Base-by-base conservation (phyloP, 2,329 filamentous ascomycete species). In the Phymatotrichopsis omnivora region DNA sequence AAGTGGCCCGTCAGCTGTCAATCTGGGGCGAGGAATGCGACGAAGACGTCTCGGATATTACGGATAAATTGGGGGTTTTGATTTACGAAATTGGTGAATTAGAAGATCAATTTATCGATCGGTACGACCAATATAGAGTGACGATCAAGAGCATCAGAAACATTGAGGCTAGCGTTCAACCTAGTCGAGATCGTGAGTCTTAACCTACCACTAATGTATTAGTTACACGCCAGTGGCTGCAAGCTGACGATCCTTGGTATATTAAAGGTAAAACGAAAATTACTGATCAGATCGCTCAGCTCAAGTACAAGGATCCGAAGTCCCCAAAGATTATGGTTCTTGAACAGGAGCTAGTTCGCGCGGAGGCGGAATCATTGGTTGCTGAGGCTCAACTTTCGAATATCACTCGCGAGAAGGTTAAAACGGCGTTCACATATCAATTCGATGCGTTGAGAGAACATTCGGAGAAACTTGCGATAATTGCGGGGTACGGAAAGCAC, bases 271-370 rank as follows among this genome's bases (percentile, higher is more conserved):
- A 98, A 72, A 89, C 96, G 67, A 98, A 96, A 70, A 96, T 98
- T 62, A 94, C 85, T 60, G 91, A 98, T 64, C 85, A 96, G 64
- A 98, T 98, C 60, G 89, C 91, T 39, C 89, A 96, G 66, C 76
- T 98, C 60, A 98, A 98, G 68, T 98, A 96, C 78, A 98, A 98
- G 72, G 91, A 98, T 67, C 91, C 91, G 57, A 94, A 93, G 71
- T 95, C 87, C 27, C 87, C 89, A 54, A 91, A 86, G 69, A 95
- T 98, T 58, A 86, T 95, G 47, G 87, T 98, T 30, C 80, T 98
- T 44, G 91, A 98, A 69, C 91, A 98, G 67, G 91, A 98, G 67
- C 83, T 98, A 48, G 91, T 98, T 58, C 87, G 91, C 60, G 91
- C 91, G 57, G 91, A 98, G 68, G 91, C 91, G 60, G 91, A 98